phyloP scores from a whole-genome alignment of 2,329 filamentous ascomycete species.

The Sordariomycetes sp. region DNA sequence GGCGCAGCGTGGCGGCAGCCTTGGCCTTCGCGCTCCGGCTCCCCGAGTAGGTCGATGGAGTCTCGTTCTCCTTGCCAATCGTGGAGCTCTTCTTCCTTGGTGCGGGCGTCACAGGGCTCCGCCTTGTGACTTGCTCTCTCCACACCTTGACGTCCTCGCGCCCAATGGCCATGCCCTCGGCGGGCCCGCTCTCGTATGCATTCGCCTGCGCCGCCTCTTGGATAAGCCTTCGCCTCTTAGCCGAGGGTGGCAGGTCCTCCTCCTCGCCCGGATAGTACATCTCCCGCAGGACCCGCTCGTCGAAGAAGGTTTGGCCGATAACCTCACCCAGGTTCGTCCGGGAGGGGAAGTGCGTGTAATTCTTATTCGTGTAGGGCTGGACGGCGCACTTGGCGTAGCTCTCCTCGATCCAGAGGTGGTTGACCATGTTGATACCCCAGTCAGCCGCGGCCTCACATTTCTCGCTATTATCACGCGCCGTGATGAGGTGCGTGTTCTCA shows the following conservation, averaged over 20 bases:
- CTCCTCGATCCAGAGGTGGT: constrained; percentile 96
- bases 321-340: constrained; percentile 89
- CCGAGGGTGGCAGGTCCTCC: constrained; percentile 27
- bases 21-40: constrained; percentile 83
- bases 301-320: constrained; percentile 78
- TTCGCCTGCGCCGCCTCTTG: constrained; percentile 40
- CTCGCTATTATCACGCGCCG: constrained; percentile 79
- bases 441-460: constrained; percentile 88
- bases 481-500: constrained; percentile 93
- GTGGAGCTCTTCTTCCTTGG: constrained; percentile 29
- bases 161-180: constrained; percentile 34
- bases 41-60: constrained; percentile 55
- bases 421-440: constrained; percentile 84
- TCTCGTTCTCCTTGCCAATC: constrained; percentile 74
- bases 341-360: constrained; percentile 78
- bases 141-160: constrained; percentile 19
- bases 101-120: constrained; percentile 5
- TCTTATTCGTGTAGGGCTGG: constrained; percentile 59
- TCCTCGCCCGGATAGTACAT: constrained; percentile 59
- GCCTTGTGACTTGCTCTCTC: background rate
- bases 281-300: constrained; percentile 48
- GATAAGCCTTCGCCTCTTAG: constrained; percentile 38
- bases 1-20: constrained; percentile 66
- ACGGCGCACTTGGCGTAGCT: constrained; percentile 84
- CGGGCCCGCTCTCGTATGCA: constrained; percentile 32